phyloP scores from a whole-genome alignment of 1,284 basidiomycete genomes.

The Cryptococcus sp. region DNA sequence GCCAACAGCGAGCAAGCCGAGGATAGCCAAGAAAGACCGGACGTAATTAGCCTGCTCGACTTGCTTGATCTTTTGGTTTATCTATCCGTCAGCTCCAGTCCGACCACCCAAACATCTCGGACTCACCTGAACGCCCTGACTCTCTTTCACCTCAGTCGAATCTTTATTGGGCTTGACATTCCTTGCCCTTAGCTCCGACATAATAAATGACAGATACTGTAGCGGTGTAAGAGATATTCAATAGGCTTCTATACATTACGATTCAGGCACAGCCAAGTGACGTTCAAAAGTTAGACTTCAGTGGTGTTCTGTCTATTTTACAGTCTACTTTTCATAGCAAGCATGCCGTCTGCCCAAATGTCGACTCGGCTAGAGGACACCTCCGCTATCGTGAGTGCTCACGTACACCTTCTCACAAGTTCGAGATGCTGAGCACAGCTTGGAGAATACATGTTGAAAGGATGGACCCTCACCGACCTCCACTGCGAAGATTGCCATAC shows the following conservation, averaged over 20 bases:
- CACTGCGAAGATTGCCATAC: slow-evolving; percentile 37
- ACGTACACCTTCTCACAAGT: not conserved
- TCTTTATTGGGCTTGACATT: not conserved
- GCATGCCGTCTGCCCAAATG: slow-evolving; percentile 27
- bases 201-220: not conserved
- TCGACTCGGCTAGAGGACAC: slow-evolving; percentile 36
- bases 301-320: not conserved
- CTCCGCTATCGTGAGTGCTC: slow-evolving; percentile 37
- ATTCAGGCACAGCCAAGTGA: not conserved
- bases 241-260: not conserved
- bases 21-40: slow-evolving; percentile 5
- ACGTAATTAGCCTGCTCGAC: slow-evolving; percentile 5
- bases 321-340: not conserved
- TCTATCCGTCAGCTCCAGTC: not conserved
- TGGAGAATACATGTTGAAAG: slow-evolving; percentile 50
- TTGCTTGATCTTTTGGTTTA: slow-evolving; percentile 11
- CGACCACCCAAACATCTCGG: not conserved
- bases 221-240: not conserved
- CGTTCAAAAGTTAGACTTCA: too few species aligned
- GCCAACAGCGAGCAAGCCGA: slow-evolving; percentile 11
- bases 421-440: slow-evolving; percentile 25
- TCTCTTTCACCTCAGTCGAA: too few species aligned
- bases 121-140: too few species aligned
- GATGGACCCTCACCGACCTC: slow-evolving; percentile 47
- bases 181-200: not conserved